Evolutionary conservation across 2,329 filamentous ascomycete genomes (phyloP), one percentile per base, ranked within the genome.

Genomic region (Dactylellina cionopaga): DNA sequence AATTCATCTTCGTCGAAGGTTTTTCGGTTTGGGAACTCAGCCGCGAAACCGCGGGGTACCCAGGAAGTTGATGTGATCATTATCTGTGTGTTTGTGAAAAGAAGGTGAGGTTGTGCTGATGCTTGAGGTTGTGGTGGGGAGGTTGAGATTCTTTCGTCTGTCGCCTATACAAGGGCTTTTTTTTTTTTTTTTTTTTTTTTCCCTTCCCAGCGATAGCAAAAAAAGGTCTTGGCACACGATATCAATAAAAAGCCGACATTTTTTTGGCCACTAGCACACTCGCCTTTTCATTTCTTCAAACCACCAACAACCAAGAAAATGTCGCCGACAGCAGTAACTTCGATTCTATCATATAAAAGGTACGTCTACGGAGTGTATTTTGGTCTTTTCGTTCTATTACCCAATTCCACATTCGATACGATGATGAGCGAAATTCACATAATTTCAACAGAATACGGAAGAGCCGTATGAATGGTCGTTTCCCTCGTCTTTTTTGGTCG

Each of bases 31-130:
- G 90, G 90, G 76, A 92, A 92, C 51, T 89, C 88, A 47, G 90
- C 90, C 60, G 90, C 89, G 77, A 90, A 90, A 55, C 90, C 90
- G 69, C 90, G 86, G 77, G 89, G 89, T 79, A 92, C 90, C 90
- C 90, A 92, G 55, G 89, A 82, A 17, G 90, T 87, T 19, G 89
- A 87, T 51, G 90, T 91, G 75, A 92, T 91, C 90, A 92, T 92
- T 13, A 4, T 39, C 24, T 10, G 27, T 39, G 5, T 17, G 5
- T 11, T 63, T 25, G 13, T 29, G n/a, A 35, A 33, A 7, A 1
- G 13, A 27, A 17, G 29, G 10, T 44, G 13, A 17, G 17, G 39
- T 64, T 17, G 44, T 51, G 27, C 11, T 15, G 27, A n/a, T 7
- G 15, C 11, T 24, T n/a, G 5, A 13, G 33, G 7, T 44, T 17